Conservation (phyloP, 1,139 yeast species). For the Pneumocystis canis region DNA sequence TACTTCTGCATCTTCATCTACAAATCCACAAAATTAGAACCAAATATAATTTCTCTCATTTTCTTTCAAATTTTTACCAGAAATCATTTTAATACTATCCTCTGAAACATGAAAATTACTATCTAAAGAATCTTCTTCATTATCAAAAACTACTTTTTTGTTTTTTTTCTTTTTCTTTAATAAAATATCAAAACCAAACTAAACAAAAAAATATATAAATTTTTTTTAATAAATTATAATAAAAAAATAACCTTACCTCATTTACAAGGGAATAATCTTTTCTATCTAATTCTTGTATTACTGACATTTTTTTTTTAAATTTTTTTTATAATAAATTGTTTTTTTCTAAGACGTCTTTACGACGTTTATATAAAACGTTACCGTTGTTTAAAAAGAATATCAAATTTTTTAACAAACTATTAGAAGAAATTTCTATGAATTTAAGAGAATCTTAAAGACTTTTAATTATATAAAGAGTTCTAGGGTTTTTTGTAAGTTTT, state of each 20-base stretch:
- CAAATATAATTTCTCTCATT: not conserved
- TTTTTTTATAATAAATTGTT: no score
- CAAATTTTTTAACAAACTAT: not conserved
- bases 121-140: not conserved
- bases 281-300: not conserved
- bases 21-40: not conserved
- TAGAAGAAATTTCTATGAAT: not conserved
- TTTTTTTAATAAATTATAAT: not conserved
- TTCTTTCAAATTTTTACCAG: not conserved
- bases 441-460: not conserved
- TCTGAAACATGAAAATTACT: not conserved
- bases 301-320: not conserved
- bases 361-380: no score
- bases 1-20: slow-evolving; percentile 26
- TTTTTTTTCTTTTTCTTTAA: not conserved
- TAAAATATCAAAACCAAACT: not conserved
- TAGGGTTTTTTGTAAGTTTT: not conserved
- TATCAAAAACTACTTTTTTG: not conserved
- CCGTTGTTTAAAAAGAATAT: not conserved
- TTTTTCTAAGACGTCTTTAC: no score
- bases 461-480: not conserved
- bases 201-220: not conserved
- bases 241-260: not conserved
- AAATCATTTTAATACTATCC: not conserved
- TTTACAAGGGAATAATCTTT: not conserved